Base-by-base conservation (phyloP, 768 basidiomycete species). In the Strobilomyces dryophilus region DNA sequence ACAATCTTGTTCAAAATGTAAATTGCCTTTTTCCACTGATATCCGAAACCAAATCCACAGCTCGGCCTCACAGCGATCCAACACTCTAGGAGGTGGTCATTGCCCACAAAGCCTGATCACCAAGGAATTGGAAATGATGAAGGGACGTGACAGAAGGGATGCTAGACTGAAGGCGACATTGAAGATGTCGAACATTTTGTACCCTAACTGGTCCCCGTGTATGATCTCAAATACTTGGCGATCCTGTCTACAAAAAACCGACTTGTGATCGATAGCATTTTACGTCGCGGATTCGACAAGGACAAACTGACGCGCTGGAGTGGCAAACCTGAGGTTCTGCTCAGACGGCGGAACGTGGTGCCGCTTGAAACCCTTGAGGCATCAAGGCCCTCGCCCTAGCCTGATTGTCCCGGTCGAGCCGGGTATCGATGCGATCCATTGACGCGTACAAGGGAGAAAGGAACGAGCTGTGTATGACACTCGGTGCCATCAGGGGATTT, bases 221-320 rank as follows among this genome's bases (percentile, higher is more conserved):
- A 59, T 12, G 51, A 51, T 0, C 8, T 50, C 31, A 2, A 26
- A 4, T 54, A 51, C 40, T 5, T 47, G 2, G 53, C 55, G 0
- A 43, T 58, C 9, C 21, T 61, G 31, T 61, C 55, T 9, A 56
- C 50, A 11, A 14, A 51, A 0, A 12, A 48, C 10, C 57, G 15
- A 56, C 59, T 34, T 51, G 60, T 29, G 61, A 57, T 57, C 60
- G 11, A 49, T 41, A 1, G 51, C 56, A 0, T 62, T 53, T 24
- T 44, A 26, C 11, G 52, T 59, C 0, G 8, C 32, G 0, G 32
- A 54, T 36, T 35, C 9, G 1, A 34, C 9, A 0, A 32, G 1
- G 10, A 20, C 0, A 54, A 5, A 20, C 10, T 17, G 1, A 1
- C 26, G 51, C 50, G 1, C 27, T 51, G 26, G 61, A 57, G 17